Conservation (phyloP, 176 grass and related monocot genomes). For the Raddia guianensis region DNA sequence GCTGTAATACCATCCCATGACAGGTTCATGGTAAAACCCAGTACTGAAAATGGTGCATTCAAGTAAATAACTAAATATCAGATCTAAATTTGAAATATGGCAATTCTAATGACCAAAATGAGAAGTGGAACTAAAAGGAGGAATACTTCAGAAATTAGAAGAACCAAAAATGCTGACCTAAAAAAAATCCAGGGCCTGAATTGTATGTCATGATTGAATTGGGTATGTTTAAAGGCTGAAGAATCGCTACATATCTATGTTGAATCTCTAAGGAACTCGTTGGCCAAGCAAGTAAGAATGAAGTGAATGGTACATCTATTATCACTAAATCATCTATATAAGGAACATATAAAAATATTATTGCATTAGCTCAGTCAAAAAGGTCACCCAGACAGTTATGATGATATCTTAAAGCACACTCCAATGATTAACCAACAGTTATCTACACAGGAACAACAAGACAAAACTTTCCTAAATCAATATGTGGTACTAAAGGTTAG, state of each 20-base stretch:
- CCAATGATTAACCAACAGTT: slow-evolving; percentile 1
- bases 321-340: neutral
- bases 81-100: neutral
- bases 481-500: neutral
- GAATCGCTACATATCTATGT: neutral
- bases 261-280: neutral
- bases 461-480: neutral
- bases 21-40: slow-evolving; percentile 86
- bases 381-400: slow-evolving; percentile 1
- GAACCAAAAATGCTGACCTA: neutral
- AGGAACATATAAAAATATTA: slow-evolving; percentile 14
- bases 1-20: slow-evolving; percentile 84
- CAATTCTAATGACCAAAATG: neutral
- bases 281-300: neutral
- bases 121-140: neutral
- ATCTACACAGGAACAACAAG: neutral
- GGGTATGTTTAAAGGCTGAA: neutral
- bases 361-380: slow-evolving; percentile 8
- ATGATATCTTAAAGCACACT: slow-evolving; percentile 31
- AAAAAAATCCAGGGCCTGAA: neutral
- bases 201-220: neutral
- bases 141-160: neutral
- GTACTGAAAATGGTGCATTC: slow-evolving; percentile 57
- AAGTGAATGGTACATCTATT: neutral
- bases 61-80: slow-evolving; percentile 20